Evolutionary conservation across 2,329 filamentous ascomycete species (phyloP), one percentile per base, ranked within the genome.

Genomic region (Cytospora leucostoma): DNA sequence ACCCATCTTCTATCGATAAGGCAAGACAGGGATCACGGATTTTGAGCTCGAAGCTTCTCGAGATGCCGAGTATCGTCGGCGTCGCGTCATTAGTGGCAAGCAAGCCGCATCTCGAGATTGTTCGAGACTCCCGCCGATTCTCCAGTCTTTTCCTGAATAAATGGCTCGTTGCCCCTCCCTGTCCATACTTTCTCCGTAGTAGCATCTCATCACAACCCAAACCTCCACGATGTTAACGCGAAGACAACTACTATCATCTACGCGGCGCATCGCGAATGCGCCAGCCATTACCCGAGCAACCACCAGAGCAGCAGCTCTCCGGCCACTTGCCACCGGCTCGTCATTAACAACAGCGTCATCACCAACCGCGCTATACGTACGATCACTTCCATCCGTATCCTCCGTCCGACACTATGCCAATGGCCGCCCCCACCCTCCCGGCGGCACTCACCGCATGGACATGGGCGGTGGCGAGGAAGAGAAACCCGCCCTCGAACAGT

Each of bases 361-460:
- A n/a, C 2, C 33, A 52, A 33, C 3, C 37, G 17, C 34, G 15
- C 32, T 5, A 3, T 62, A 62, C 40, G 34, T 68, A 61, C 71
- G 67, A 38, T 62, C 79, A 17, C 80, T 62, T 13, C 63, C 63
- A 27, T 52, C 84, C 4, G 73, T 73, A 11, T 69, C 75, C 47
- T 69, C 77, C 15, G 69, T 76, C 13, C 82, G 88, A 61, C 75
- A 72, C 55, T 91, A 90, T 76, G 83, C 88, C 64, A 88, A 87
- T 80, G 89, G 90, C 71, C 82, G 89, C 65, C 91, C 93, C 66
- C 92, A 95, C 68, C 93, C 93, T 1, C 93, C 94, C 0, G 94
- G 94, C 57, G 93, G 93, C 62, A 97, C 93, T 1, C 92, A 97
- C 77, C 90, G 90, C 68, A 98, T 98, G 93, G 88, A 98, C 73